Percentiles rank a stretch among this genome's conserved stretches.
Evolutionary conservation across 2,329 filamentous ascomycete genomes (phyloP).

Genomic region (Fusarium phyllophilum): DNA sequence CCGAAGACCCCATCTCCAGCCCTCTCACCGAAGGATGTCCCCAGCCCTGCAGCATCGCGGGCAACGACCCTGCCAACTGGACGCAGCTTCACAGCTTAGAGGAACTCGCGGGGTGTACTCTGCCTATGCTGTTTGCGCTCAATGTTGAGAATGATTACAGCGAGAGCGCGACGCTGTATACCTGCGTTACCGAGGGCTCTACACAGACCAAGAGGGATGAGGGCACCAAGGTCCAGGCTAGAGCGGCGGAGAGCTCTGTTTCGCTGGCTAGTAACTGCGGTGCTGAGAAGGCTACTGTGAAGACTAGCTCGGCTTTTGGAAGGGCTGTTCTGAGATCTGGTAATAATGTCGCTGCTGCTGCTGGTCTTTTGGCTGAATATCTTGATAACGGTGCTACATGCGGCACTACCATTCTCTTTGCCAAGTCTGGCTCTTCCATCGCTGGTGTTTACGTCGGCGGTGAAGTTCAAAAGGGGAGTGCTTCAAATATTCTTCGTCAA

Average conservation of each 20-base stretch:
- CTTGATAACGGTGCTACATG: slow-evolving; percentile 31
- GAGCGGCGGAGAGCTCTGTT: slow-evolving; percentile 25
- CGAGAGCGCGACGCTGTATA: slow-evolving; percentile 40
- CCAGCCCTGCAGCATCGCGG: slow-evolving; percentile 29
- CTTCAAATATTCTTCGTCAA: slow-evolving; percentile 23
- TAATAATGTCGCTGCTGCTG: slow-evolving; percentile 10
- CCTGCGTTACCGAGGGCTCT: slow-evolving; percentile 20
- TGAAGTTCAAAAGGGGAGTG: slow-evolving; percentile 39
- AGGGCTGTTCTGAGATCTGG: slow-evolving; percentile 16
- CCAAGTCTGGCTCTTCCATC: slow-evolving; percentile 36
- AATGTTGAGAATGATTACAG: slow-evolving; percentile 39
- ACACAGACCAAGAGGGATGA: slow-evolving; percentile 22
- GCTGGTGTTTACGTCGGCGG: slow-evolving; percentile 39
- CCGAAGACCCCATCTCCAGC: slow-evolving; percentile 39
- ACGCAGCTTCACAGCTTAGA: slow-evolving; percentile 39
- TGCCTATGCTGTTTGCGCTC: slow-evolving; percentile 36
- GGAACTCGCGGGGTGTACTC: slow-evolving; percentile 28
- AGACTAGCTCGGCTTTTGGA: slow-evolving; percentile 20
- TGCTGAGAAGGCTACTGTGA: slow-evolving; percentile 30
- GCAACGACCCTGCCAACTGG: slow-evolving; percentile 38
- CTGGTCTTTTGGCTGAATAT: slow-evolving; percentile 34
- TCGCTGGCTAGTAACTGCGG: slow-evolving; percentile 35
- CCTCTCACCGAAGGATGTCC: slow-evolving; percentile 41
- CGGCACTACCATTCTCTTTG: slow-evolving; percentile 39
- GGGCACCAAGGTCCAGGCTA: slow-evolving; percentile 10